Evolutionary conservation across 2,329 filamentous ascomycete genomes (phyloP), one percentile per base, ranked within the genome.

Genomic region (Neoarthrinium moseri): DNA sequence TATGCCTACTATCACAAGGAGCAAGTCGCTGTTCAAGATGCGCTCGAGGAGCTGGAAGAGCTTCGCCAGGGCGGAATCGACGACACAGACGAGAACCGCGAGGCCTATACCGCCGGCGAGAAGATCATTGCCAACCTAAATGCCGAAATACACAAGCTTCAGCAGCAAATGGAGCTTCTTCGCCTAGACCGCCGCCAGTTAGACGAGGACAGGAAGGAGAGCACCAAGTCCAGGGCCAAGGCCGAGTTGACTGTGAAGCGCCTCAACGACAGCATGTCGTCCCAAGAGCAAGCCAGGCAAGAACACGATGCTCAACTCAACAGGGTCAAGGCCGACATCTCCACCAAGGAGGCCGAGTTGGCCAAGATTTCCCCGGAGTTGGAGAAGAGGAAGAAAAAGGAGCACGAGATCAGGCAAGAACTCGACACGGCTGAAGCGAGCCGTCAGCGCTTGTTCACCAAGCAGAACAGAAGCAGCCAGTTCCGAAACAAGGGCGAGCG

Each of bases 1-100:
- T 97, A 97, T 63, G 94, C 91, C 1, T 91, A 96, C 58, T 91
- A 96, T 67, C 86, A 94, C 56, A 86, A 89, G 51, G 90, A 96
- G 59, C 91, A 97, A 62, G 80, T 86, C 15, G 86, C 87, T 18
- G 83, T 96, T 27, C 77, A 87, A 48, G 81, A 83, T 35, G 83
- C 87, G 3, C 78, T 99, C 15, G 89, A 94, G 45, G 84, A 85
- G 46, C 83, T 99, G 32, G 92, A 97, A 55, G 86, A 86, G 47
- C 81, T 84, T 40, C 82, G 91, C 43, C 86, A 91, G 56, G 87
- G 84, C 24, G 91, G 92, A 2, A 83, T 91, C 22, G 91, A 95
- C 52, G 87, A 86, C 50, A 89, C 88, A 15, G 91, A 96, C 56
- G 84, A 86, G 46, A 90, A 89, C 57, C 84, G 89, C 29, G 78